Percentiles rank a stretch among this genome's conserved stretches.
These are phyloP conservation scores for Phytophthora foliorum DNA, from an alignment of 352 stramenopile genomes.

Conservation along the genomic window DNA sequence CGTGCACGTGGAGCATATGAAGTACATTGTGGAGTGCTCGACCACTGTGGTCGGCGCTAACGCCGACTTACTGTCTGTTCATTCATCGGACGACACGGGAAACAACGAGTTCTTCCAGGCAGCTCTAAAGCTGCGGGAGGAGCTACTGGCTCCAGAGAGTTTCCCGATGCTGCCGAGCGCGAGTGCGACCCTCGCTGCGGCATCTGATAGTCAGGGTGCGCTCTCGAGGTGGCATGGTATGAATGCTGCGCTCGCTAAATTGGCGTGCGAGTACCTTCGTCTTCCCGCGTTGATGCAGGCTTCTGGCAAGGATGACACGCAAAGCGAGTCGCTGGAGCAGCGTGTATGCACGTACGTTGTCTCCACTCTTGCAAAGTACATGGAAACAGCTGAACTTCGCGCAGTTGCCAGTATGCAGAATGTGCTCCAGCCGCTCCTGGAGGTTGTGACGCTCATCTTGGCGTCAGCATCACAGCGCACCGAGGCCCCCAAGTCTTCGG, in stretches of 20 bases:
- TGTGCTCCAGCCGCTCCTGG: constrained; percentile 67
- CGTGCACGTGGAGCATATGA: constrained; percentile 78
- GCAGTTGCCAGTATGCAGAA: constrained; percentile 66
- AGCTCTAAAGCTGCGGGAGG: constrained; percentile 63
- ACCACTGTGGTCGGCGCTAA: constrained; percentile 71
- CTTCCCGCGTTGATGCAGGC: constrained; percentile 31
- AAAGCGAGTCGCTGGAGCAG: constrained; percentile 43
- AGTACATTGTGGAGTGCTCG: constrained; percentile 79
- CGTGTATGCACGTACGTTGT: constrained; percentile 67
- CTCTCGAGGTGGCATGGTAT: constrained; percentile 78
- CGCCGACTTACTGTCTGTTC: constrained; percentile 25
- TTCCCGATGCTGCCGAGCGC: constrained; percentile 73
- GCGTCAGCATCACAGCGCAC: constrained; percentile 17
- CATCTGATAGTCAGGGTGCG: constrained; percentile 45
- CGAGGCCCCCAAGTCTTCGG: background rate
- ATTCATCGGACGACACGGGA: constrained; percentile 28
- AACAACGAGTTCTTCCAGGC: constrained; percentile 38
- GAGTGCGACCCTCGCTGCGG: constrained; percentile 50
- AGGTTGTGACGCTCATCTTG: constrained; percentile 70
- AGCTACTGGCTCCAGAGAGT: constrained; percentile 52
- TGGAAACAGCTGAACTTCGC: constrained; percentile 66
- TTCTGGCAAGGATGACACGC: constrained; percentile 19
- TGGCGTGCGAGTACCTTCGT: constrained; percentile 66
- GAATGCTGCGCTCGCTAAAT: constrained; percentile 75
- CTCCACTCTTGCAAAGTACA: constrained; percentile 68